Percentiles rank a stretch among this genome's conserved stretches.
Evolutionary conservation across 2,329 filamentous ascomycete genomes (phyloP).

Genomic region (Endoconidiophora polonica): DNA sequence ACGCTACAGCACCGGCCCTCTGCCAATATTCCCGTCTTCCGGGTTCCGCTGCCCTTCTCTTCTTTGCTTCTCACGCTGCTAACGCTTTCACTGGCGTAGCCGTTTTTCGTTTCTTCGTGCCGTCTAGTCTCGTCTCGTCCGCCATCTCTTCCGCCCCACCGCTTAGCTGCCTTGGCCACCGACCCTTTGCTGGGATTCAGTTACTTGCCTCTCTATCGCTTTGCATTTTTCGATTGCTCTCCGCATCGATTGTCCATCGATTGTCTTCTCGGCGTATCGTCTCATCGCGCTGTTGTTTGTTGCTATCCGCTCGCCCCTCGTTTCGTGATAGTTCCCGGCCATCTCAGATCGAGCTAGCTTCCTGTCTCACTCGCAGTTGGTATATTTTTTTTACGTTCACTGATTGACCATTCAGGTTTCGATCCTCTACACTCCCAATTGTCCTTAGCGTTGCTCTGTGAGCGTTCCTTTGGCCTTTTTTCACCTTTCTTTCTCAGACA

Average conservation of each 20-base stretch:
- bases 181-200: neutral
- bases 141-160: neutral
- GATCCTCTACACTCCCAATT: neutral
- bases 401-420: too few species aligned
- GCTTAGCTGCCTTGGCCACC: neutral
- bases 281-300: neutral
- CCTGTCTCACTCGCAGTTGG: too few species aligned
- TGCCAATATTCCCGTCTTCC: conserved; percentile 10
- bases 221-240: conserved; percentile 8
- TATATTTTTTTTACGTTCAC: too few species aligned
- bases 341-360: too few species aligned
- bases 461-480: conserved; percentile 1
- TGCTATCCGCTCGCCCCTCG: too few species aligned
- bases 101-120: conserved; percentile 10
- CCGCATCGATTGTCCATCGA: conserved; percentile 4
- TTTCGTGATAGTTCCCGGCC: too few species aligned
- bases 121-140: conserved; percentile 1
- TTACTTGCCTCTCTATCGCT: conserved; percentile 4
- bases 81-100: conserved; percentile 8
- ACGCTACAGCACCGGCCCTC: conserved; percentile 13
- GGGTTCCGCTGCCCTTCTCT: conserved; percentile 11
- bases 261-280: conserved; percentile 5
- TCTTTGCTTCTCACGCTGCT: conserved; percentile 8
- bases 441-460: conserved; percentile 1
- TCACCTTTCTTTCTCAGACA: conserved; percentile 1